Conservation (phyloP, 2,329 filamentous ascomycete species). For the Pyrenophora tritici-repentis region DNA sequence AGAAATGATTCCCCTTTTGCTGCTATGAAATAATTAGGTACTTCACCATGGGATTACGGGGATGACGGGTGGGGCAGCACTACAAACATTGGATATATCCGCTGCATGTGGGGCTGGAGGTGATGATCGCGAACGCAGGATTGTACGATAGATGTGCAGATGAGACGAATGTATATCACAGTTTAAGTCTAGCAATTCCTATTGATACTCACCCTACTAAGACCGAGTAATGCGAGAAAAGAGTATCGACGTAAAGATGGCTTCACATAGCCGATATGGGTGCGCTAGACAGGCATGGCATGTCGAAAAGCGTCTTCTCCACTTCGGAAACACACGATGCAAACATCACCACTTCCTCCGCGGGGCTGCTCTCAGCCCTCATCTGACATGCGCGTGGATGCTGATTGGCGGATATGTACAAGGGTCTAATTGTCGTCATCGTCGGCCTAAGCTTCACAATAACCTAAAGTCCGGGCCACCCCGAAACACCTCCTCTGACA, state of each 20-base stretch:
- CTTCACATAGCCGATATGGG: not conserved
- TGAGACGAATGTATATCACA: no score
- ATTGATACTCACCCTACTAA: no score
- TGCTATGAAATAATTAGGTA: no score
- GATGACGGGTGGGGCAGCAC: no score
- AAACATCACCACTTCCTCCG: conserved; percentile 15
- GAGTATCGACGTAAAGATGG: no score
- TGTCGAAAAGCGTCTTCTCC: not conserved
- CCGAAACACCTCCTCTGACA: conserved; percentile 2
- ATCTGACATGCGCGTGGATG: conserved; percentile 8
- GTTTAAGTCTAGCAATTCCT: no score
- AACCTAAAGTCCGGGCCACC: conserved; percentile 19
- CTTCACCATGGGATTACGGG: no score
- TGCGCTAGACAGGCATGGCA: conserved; percentile 5
- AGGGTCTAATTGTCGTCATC: conserved; percentile 26
- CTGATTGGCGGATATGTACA: conserved; percentile 23
- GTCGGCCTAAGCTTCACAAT: conserved; percentile 18
- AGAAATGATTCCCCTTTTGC: not conserved
- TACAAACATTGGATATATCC: no score
- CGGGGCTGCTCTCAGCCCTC: not conserved
- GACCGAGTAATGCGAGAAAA: no score
- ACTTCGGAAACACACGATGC: conserved; percentile 10
- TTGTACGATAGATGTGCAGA: no score
- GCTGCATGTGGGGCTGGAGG: no score
- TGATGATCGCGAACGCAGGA: no score